Evolutionary conservation across 176 grass and related monocot species (phyloP).

Genomic region (Phoenix roebelenii): DNA sequence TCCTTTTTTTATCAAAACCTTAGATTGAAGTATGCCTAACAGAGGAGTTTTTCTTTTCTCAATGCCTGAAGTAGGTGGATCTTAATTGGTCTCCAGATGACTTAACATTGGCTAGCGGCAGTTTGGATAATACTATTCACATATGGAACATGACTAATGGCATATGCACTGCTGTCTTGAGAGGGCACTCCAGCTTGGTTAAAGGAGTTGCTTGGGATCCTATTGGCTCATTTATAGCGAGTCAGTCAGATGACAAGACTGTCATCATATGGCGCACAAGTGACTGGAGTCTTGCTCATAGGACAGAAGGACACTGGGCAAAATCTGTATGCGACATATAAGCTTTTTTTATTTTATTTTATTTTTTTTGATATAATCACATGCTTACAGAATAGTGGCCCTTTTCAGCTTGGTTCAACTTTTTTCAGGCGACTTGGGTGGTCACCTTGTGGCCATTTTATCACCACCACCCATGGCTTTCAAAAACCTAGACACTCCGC

Average conservation of each 20-base stretch:
- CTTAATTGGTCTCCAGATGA: conserved; percentile 99
- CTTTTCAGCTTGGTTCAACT: conserved; percentile 82
- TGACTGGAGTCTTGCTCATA: conserved; percentile 93
- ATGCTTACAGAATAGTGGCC: conserved; percentile 22
- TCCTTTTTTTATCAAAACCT: conserved; percentile 5
- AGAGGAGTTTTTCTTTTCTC: neutral
- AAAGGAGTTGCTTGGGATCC: conserved; percentile 99
- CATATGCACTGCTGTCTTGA: conserved; percentile 84
- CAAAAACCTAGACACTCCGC: conserved; percentile 97
- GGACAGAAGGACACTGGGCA: conserved; percentile 88
- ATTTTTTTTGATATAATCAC: conserved; percentile 7
- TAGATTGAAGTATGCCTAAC: neutral
- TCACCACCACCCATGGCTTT: conserved; percentile 97
- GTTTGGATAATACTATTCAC: conserved; percentile 92
- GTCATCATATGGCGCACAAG: conserved; percentile 96
- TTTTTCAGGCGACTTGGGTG: conserved; percentile 90
- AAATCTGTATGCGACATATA: conserved; percentile 63
- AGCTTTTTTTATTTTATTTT: conserved; percentile 2
- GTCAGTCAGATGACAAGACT: conserved; percentile 92
- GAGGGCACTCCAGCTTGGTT: conserved; percentile 92
- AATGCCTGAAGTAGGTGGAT: conserved; percentile 79
- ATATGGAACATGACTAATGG: conserved; percentile 88
- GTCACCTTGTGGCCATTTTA: conserved; percentile 97
- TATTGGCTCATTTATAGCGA: conserved; percentile 93
- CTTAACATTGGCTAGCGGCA: conserved; percentile 75